These are phyloP conservation scores for Syzygium syzygioides DNA, from an alignment of 441 rosid genomes.

Conservation along the genomic window DNA sequence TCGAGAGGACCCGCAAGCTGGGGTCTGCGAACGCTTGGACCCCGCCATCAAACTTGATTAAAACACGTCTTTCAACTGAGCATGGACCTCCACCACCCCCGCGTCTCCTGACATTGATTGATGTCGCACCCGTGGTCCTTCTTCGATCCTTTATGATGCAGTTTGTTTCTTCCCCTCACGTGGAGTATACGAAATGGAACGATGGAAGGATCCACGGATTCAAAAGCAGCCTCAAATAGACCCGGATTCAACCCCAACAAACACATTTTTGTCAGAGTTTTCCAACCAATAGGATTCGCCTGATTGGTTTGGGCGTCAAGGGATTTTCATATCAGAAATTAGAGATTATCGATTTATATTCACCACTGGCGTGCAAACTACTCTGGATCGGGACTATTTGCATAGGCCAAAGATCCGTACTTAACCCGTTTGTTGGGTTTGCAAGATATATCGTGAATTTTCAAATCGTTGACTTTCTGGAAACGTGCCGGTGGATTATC, in stretches of 20 bases:
- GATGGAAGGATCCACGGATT: background rate
- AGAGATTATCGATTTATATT: background rate
- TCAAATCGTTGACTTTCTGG: background rate
- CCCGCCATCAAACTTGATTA: background rate
- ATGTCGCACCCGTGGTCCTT: background rate
- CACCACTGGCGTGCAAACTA: fast-evolving
- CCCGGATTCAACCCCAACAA: background rate
- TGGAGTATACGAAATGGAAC: background rate
- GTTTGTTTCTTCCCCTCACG: background rate
- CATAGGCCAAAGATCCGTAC: background rate
- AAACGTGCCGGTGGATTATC: background rate
- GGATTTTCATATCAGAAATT: background rate
- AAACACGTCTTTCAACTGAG: background rate
- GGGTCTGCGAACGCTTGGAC: background rate
- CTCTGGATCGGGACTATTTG: background rate
- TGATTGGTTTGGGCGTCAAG: background rate
- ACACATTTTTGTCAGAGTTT: background rate
- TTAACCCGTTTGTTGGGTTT: background rate
- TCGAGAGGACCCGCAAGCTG: background rate
- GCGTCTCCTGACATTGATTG: background rate
- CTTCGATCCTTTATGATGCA: background rate
- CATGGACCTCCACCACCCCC: background rate
- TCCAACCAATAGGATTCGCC: background rate
- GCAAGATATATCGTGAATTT: background rate
- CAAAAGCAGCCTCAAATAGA: background rate